Percentiles rank a stretch among this genome's conserved stretches.
Evolutionary conservation across 208 protist species (phyloP).

Genomic region (Leptomonas seymouri): DNA sequence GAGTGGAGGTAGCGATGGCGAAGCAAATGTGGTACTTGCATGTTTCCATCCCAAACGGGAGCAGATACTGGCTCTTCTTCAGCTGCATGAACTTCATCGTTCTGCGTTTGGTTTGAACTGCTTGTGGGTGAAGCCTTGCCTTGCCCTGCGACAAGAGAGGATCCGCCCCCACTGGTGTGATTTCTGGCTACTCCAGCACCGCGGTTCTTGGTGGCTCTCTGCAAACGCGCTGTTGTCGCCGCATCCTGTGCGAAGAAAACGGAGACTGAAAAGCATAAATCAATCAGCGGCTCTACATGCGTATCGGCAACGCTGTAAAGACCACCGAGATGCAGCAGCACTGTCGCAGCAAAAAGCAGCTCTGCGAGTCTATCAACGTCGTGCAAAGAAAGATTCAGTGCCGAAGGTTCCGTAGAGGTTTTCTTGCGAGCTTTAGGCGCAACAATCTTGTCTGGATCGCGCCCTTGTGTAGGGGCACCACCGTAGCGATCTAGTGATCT

Average conservation of each 20-base stretch:
- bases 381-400: neutral
- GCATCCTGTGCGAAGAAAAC: constrained; percentile 64
- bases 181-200: constrained; percentile 1
- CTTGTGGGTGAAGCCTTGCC: too few species aligned
- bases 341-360: constrained; percentile 44
- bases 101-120: too few species aligned
- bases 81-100: too few species aligned
- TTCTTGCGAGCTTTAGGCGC: neutral
- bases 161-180: neutral
- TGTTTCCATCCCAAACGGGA: too few species aligned
- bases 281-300: constrained; percentile 66
- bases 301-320: constrained; percentile 65
- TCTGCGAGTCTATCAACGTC: constrained; percentile 25
- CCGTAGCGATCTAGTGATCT: neutral
- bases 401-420: neutral
- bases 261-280: constrained; percentile 54
- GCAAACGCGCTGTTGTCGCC: constrained; percentile 8
- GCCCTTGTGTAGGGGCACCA: too few species aligned
- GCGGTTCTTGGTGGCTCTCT: neutral
- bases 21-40: neutral
- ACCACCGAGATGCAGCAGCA: constrained; percentile 71
- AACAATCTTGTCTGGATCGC: too few species aligned
- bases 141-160: too few species aligned
- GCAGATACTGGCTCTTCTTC: too few species aligned
- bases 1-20: constrained; percentile 26